Evolutionary conservation across 2,329 filamentous ascomycete species (phyloP).

Genomic region (Trichoderma afroharzianum): DNA sequence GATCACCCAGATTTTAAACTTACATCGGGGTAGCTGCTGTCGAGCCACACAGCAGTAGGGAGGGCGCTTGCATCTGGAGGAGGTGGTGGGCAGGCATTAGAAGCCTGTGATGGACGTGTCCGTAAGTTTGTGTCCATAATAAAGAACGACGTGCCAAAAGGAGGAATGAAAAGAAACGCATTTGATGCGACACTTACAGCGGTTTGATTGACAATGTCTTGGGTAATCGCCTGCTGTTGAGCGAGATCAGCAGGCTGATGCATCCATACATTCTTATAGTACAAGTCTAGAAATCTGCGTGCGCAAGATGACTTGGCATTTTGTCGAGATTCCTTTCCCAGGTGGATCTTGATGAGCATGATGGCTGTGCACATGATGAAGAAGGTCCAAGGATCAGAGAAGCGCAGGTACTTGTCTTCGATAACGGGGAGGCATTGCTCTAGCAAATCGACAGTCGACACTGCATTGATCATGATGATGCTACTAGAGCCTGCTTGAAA

Average conservation of each 20-base stretch:
- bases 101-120: neutral
- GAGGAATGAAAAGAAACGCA: neutral
- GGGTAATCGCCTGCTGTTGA: conserved; percentile 1
- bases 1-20: neutral
- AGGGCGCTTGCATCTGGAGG: neutral
- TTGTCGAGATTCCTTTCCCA: conserved; percentile 3
- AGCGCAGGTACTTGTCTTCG: neutral
- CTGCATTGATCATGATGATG: conserved; percentile 2
- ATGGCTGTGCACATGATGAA: conserved; percentile 7
- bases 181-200: neutral
- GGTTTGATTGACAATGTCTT: neutral
- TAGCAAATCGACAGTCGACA: neutral
- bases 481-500: neutral
- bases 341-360: conserved; percentile 5
- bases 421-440: conserved; percentile 5
- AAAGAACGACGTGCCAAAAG: neutral
- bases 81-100: neutral
- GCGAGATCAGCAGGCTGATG: conserved; percentile 1
- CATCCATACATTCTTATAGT: conserved; percentile 11
- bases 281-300: conserved; percentile 3
- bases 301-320: conserved; percentile 1
- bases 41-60: conserved; percentile 4
- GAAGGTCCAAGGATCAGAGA: conserved; percentile 3
- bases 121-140: neutral
- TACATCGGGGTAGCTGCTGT: conserved; percentile 9